Evolutionary conservation across 441 rosid genomes (phyloP).

Genomic region (Capsella rubella): DNA sequence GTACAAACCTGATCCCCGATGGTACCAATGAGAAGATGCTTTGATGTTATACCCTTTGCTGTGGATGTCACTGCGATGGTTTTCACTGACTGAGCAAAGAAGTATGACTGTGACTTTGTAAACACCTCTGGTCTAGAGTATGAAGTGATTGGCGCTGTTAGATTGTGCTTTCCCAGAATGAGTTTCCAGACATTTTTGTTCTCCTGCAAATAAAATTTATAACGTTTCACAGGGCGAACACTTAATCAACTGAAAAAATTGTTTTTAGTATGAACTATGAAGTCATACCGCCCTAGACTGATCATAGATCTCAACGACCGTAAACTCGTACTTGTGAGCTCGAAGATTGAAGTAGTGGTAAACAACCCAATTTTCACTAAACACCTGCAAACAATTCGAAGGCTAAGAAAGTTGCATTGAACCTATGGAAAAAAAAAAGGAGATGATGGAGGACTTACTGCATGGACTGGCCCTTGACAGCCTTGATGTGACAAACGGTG

Average conservation of each 20-base stretch:
- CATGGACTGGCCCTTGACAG: slow-evolving; percentile 92
- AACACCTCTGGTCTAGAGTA: slow-evolving; percentile 88
- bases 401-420: slow-evolving; percentile 36
- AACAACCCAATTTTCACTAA: slow-evolving; percentile 98
- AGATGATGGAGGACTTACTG: slow-evolving; percentile 60
- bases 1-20: slow-evolving; percentile 56
- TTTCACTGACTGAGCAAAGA: slow-evolving; percentile 90
- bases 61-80: slow-evolving; percentile 89
- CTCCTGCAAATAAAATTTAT: slow-evolving; percentile 62
- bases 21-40: slow-evolving; percentile 98
- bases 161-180: slow-evolving; percentile 94
- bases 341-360: slow-evolving; percentile 98
- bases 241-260: neutral
- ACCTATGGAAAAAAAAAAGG: slow-evolving; percentile 15
- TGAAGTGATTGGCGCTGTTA: slow-evolving; percentile 79
- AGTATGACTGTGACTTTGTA: slow-evolving; percentile 94
- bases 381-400: slow-evolving; percentile 65
- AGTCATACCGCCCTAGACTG: slow-evolving; percentile 97
- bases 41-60: slow-evolving; percentile 96
- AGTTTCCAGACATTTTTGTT: slow-evolving; percentile 97
- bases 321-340: slow-evolving; percentile 97
- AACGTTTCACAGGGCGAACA: slow-evolving; percentile 19
- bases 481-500: slow-evolving; percentile 97
- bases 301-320: slow-evolving; percentile 93
- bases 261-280: slow-evolving; percentile 18